Evolutionary conservation across 805 yeast species (phyloP).

Genomic region (Metschnikowia cubensis): DNA sequence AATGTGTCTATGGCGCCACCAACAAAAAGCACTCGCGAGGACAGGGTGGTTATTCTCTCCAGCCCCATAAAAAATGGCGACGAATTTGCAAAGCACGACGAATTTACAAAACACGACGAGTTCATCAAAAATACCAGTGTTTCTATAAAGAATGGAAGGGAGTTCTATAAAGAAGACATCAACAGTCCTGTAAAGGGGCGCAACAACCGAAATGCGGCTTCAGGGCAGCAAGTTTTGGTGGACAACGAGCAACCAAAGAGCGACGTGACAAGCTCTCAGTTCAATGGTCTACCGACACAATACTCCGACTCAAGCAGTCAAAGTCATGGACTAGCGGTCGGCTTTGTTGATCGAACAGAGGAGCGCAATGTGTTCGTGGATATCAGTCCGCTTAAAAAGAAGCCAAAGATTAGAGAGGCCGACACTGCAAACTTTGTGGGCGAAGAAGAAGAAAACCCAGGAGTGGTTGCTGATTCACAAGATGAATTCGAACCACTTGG

Average conservation of each 20-base stretch:
- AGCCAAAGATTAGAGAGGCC: not conserved
- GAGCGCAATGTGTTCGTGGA: conserved; percentile 2
- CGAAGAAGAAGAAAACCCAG: not conserved
- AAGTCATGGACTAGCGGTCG: not conserved
- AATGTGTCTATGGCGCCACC: conserved; percentile 6
- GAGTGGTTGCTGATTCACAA: conserved; percentile 18
- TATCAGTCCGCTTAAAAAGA: not conserved
- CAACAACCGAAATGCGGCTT: not conserved
- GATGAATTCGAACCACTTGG: conserved; percentile 18
- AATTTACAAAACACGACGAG: too few species aligned
- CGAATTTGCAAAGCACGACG: not conserved
- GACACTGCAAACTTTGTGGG: conserved; percentile 1
- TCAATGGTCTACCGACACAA: conserved; percentile 20
- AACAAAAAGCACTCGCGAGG: not conserved
- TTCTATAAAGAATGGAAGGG: conserved; percentile 7
- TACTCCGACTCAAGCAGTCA: conserved; percentile 17
- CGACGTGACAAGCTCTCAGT: conserved; percentile 19
- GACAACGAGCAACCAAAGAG: not conserved
- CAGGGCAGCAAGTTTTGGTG: not conserved
- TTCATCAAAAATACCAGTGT: too few species aligned
- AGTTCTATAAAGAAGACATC: not conserved
- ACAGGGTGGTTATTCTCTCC: conserved; percentile 10
- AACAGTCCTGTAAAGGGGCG: not conserved
- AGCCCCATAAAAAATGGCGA: conserved; percentile 13
- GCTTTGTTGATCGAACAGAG: not conserved